These are phyloP conservation scores for Podospora fimiseda DNA, from an alignment of 495 filamentous ascomycete species.

Conservation along the genomic window DNA sequence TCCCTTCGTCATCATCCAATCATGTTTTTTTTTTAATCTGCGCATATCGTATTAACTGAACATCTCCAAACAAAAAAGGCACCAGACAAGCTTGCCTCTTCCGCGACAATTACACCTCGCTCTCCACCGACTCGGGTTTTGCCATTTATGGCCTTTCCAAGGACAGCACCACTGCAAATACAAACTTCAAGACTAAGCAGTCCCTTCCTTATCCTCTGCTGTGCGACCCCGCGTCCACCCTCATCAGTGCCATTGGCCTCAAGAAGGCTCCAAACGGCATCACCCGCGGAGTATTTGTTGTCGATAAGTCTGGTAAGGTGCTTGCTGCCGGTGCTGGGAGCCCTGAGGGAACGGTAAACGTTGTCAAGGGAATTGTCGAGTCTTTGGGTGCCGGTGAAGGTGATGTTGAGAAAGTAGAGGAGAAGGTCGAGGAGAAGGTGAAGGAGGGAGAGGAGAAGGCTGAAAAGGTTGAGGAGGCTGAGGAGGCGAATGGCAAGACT, in stretches of 20 bases:
- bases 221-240: slow-evolving; percentile 65
- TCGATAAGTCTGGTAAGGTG: slow-evolving; percentile 70
- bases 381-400: slow-evolving; percentile 9
- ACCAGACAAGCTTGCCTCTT: slow-evolving; percentile 91
- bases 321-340: slow-evolving; percentile 54
- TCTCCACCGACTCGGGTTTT: slow-evolving; percentile 70
- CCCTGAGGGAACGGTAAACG: slow-evolving; percentile 53
- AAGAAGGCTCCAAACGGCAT: slow-evolving; percentile 75
- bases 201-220: slow-evolving; percentile 82
- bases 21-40: background rate
- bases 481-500: slow-evolving; percentile 5
- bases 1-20: background rate
- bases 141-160: slow-evolving; percentile 82
- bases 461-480: slow-evolving; percentile 16
- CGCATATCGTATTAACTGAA: background rate
- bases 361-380: slow-evolving; percentile 48
- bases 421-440: slow-evolving; percentile 15
- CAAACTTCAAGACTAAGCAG: slow-evolving; percentile 82
- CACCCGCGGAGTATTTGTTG: slow-evolving; percentile 74
- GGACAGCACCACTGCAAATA: slow-evolving; percentile 84
- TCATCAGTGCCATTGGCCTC: slow-evolving; percentile 70
- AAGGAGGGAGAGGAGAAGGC: slow-evolving; percentile 6
- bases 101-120: slow-evolving; percentile 67
- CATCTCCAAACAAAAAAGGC: slow-evolving; percentile 40
- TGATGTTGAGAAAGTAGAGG: background rate